phyloP scores from a whole-genome alignment of 306 rosid genomes.

The Lablab purpureus region DNA sequence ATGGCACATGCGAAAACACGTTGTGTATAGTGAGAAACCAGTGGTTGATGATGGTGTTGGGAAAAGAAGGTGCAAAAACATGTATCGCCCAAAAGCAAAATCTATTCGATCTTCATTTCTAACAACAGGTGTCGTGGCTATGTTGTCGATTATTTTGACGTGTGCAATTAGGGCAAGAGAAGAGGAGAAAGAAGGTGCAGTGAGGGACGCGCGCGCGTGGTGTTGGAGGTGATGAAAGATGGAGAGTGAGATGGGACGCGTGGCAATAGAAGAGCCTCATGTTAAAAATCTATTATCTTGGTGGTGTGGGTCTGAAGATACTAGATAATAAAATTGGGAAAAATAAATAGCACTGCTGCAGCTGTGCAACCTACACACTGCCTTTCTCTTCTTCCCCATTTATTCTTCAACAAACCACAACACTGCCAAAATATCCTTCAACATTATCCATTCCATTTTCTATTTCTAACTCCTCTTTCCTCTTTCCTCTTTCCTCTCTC shows the following conservation, averaged over 20 bases:
- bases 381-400: too few relatives aligned
- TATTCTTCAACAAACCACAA: too few relatives aligned
- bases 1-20: slow-evolving; percentile 16
- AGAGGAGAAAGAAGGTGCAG: background rate
- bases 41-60: background rate
- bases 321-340: too few relatives aligned
- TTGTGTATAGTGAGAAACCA: slow-evolving; percentile 12
- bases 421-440: too few relatives aligned
- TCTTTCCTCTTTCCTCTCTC: too few relatives aligned
- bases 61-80: slow-evolving; percentile 17
- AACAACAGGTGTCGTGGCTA: background rate
- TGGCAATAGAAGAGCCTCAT: slow-evolving; percentile 33
- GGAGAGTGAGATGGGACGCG: background rate
- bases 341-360: too few relatives aligned
- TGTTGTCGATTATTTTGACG: background rate
- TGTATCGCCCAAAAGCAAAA: background rate
- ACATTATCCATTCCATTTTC: too few relatives aligned
- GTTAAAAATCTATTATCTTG: background rate
- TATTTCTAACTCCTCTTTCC: too few relatives aligned
- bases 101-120: background rate
- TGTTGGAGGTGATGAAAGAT: background rate
- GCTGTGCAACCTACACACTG: too few relatives aligned
- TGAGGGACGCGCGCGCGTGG: slow-evolving; percentile 1
- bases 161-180: background rate
- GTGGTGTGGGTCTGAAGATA: background rate